These are phyloP conservation scores for Mycena crocata DNA, from an alignment of 768 basidiomycete genomes.

Conservation along the genomic window DNA sequence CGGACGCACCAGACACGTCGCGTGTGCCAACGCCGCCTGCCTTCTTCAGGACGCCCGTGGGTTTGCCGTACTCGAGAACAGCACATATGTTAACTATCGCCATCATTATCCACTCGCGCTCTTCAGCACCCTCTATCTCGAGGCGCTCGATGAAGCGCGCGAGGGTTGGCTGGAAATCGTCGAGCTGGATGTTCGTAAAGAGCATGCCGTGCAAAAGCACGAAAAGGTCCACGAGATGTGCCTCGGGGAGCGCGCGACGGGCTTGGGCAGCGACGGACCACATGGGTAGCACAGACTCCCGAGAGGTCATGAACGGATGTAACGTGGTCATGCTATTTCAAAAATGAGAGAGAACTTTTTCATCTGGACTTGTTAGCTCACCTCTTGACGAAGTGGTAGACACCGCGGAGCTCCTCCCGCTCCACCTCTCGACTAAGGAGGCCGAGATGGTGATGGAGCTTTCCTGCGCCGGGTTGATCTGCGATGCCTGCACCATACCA, in stretches of 20 bases:
- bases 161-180: conserved; percentile 86
- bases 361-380: conserved; percentile 47
- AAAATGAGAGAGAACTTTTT: conserved; percentile 7
- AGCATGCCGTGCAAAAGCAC: conserved; percentile 96
- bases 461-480: conserved; percentile 93
- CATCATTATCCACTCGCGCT: conserved; percentile 98
- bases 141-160: conserved; percentile 90
- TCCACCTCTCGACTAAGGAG: conserved; percentile 87
- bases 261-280: conserved; percentile 85
- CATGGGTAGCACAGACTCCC: conserved; percentile 90
- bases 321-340: conserved; percentile 84
- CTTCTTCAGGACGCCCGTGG: conserved; percentile 75
- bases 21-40: conserved; percentile 62
- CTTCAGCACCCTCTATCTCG: conserved; percentile 82
- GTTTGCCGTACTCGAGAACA: conserved; percentile 88
- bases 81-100: conserved; percentile 85
- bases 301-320: conserved; percentile 88
- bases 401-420: conserved; percentile 82
- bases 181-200: conserved; percentile 94
- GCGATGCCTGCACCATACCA: conserved; percentile 93
- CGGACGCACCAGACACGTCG: conserved; percentile 48
- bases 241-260: conserved; percentile 81
- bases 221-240: conserved; percentile 81
- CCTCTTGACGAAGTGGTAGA: conserved; percentile 98
- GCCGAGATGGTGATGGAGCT: conserved; percentile 94